These are phyloP conservation scores for Lactarius akahatsu DNA, from an alignment of 768 basidiomycete genomes.

Conservation along the genomic window DNA sequence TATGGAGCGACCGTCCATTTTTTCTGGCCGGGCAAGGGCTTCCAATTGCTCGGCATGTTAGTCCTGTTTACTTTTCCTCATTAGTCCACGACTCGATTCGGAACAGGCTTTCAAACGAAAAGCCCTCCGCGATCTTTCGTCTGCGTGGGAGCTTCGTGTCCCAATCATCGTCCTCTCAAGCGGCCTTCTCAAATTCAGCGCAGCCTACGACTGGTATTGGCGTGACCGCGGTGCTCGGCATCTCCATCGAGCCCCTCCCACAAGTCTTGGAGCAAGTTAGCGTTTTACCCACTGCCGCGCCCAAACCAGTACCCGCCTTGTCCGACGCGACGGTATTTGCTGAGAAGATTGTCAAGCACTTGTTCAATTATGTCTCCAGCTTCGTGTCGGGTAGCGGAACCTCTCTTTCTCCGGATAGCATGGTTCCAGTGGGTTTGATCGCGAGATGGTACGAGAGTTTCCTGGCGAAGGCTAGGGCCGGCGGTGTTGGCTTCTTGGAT, in stretches of 20 bases:
- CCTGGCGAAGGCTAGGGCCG: slow-evolving; percentile 53
- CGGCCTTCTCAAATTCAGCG: slow-evolving; percentile 34
- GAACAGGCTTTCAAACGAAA: slow-evolving; percentile 80
- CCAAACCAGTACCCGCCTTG: slow-evolving; percentile 32
- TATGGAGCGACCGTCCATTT: slow-evolving; percentile 85
- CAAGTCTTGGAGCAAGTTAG: slow-evolving; percentile 60
- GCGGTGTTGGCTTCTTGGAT: slow-evolving; percentile 65
- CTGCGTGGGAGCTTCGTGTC: slow-evolving; percentile 63
- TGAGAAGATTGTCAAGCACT: slow-evolving; percentile 67
- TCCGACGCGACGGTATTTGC: slow-evolving; percentile 56
- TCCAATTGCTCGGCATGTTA: slow-evolving; percentile 82
- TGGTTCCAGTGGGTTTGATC: slow-evolving; percentile 62
- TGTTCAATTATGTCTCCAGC: slow-evolving; percentile 73
- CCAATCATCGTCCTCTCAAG: slow-evolving; percentile 34
- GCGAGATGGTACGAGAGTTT: slow-evolving; percentile 74
- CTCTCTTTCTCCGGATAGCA: slow-evolving; percentile 47
- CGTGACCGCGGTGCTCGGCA: slow-evolving; percentile 72
- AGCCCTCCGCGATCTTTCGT: slow-evolving; percentile 87
- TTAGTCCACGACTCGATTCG: neutral
- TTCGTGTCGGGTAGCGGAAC: slow-evolving; percentile 47
- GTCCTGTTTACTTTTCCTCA: slow-evolving; percentile 32
- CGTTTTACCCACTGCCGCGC: slow-evolving; percentile 40
- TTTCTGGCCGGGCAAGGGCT: slow-evolving; percentile 83
- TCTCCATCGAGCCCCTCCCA: slow-evolving; percentile 74
- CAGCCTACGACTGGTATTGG: slow-evolving; percentile 31